Percentiles rank a stretch among this genome's conserved stretches.
Conservation (phyloP, 371 early-diverging fungal genomes). For the Zopfochytrium polystomum region DNA sequence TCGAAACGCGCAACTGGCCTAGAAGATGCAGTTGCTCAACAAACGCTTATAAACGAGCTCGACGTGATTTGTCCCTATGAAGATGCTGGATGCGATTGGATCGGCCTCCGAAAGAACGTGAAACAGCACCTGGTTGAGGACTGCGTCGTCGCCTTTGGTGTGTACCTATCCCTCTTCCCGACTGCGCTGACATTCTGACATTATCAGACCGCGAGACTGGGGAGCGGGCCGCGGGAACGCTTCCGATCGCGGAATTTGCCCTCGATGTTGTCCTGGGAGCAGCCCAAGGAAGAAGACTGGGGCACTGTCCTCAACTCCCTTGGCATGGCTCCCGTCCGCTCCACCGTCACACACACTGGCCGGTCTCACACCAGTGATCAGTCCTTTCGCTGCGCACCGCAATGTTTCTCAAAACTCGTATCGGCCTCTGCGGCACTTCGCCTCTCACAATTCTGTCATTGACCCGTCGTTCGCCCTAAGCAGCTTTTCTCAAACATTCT, state of each 20-base stretch:
- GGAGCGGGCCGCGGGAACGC: neutral
- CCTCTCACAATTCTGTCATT: too few species aligned
- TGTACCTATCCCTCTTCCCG: neutral
- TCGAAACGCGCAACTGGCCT: constrained; percentile 6
- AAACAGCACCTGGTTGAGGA: constrained; percentile 5
- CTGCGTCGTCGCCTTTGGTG: constrained; percentile 22
- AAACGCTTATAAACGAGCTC: constrained; percentile 9
- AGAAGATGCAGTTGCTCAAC: constrained; percentile 12
- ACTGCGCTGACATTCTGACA: neutral
- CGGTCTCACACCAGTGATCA: neutral
- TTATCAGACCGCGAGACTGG: neutral
- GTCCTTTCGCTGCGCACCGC: neutral
- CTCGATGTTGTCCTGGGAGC: neutral
- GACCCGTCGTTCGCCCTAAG: too few species aligned
- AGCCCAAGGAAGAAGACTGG: neutral
- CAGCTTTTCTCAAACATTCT: too few species aligned
- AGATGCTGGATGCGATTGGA: constrained; percentile 18
- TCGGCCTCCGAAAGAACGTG: constrained; percentile 10
- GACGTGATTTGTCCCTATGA: constrained; percentile 20
- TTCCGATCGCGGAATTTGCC: constrained; percentile 5
- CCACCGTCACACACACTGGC: neutral
- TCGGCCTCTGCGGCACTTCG: too few species aligned
- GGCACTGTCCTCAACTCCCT: neutral
- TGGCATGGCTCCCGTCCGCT: neutral
- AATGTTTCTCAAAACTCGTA: too few species aligned